Conservation (phyloP, 768 basidiomycete species). For the Mycena albidolilacea region DNA sequence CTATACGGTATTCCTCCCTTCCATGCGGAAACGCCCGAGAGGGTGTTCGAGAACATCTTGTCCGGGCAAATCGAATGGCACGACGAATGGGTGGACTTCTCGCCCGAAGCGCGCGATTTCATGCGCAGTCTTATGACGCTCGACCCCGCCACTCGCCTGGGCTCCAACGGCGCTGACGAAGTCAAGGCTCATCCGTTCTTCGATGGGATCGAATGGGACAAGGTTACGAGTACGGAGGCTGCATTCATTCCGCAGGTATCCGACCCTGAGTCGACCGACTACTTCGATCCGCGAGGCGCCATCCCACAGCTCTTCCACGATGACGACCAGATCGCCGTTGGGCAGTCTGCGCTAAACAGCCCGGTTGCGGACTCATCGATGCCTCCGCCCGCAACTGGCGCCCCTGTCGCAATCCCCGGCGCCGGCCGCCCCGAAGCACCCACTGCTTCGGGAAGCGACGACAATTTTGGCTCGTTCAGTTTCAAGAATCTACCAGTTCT, state of each 20-base stretch:
- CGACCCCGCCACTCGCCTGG: slow-evolving; percentile 86
- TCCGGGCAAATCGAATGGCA: slow-evolving; percentile 97
- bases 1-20: slow-evolving; percentile 97
- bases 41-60: slow-evolving; percentile 98
- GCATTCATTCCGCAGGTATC: slow-evolving; percentile 96
- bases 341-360: slow-evolving; percentile 64
- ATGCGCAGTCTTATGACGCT: slow-evolving; percentile 89
- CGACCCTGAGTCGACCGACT: slow-evolving; percentile 99
- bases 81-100: slow-evolving; percentile 91
- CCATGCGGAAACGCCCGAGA: slow-evolving; percentile 96
- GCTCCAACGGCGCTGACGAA: slow-evolving; percentile 90
- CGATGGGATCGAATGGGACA: slow-evolving; percentile 92
- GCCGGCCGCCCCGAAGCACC: slow-evolving; percentile 55
- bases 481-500: slow-evolving; percentile 97
- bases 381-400: slow-evolving; percentile 57
- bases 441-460: slow-evolving; percentile 79
- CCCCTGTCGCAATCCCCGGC: slow-evolving; percentile 57
- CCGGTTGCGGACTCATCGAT: slow-evolving; percentile 57
- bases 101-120: slow-evolving; percentile 89
- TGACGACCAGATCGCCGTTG: slow-evolving; percentile 76
- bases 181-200: slow-evolving; percentile 96
- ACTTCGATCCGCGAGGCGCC: slow-evolving; percentile 97
- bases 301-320: slow-evolving; percentile 93
- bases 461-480: slow-evolving; percentile 94
- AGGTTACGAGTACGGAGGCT: slow-evolving; percentile 89